These are phyloP conservation scores for Phaeolepiota aurea DNA, from an alignment of 768 basidiomycete species.

Conservation along the genomic window DNA sequence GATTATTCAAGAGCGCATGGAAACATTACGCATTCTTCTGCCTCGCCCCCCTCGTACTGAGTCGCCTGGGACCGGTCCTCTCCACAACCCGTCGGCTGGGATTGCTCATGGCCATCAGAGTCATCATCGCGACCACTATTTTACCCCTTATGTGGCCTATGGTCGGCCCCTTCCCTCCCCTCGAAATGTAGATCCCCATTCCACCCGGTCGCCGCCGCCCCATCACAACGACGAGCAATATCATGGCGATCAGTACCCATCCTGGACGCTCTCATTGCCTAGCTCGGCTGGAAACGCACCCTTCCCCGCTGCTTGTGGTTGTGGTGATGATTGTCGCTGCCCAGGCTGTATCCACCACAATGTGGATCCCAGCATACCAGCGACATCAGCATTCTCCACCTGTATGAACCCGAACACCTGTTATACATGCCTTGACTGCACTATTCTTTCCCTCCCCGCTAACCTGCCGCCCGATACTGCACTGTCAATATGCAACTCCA, in stretches of 20 bases:
- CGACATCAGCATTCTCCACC: conserved; percentile 26
- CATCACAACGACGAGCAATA: not conserved
- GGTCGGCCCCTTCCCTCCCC: conserved; percentile 27
- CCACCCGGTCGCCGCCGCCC: not conserved
- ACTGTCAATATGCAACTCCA: conserved; percentile 31
- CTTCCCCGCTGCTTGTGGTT: conserved; percentile 49
- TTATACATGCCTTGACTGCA: conserved; percentile 53
- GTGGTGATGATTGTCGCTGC: conserved; percentile 56
- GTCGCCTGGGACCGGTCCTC: conserved; percentile 22
- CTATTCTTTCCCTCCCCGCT: conserved; percentile 42
- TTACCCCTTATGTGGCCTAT: conserved; percentile 66
- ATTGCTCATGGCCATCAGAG: conserved; percentile 28
- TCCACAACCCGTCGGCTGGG: conserved; percentile 41
- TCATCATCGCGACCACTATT: conserved; percentile 47
- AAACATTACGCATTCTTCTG: conserved; percentile 62
- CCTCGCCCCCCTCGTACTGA: conserved; percentile 38
- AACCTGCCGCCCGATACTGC: conserved; percentile 31
- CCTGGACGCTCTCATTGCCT: conserved; percentile 20
- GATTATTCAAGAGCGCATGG: conserved; percentile 51
- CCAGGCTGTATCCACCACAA: conserved; percentile 57
- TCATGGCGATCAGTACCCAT: conserved; percentile 14
- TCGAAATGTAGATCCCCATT: conserved; percentile 7
- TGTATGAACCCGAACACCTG: conserved; percentile 28
- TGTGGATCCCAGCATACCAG: conserved; percentile 19
- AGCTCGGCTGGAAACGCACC: conserved; percentile 13